These are phyloP conservation scores for Piper betle DNA, from an alignment of 164 flowering plant genomes.

Conservation along the genomic window DNA sequence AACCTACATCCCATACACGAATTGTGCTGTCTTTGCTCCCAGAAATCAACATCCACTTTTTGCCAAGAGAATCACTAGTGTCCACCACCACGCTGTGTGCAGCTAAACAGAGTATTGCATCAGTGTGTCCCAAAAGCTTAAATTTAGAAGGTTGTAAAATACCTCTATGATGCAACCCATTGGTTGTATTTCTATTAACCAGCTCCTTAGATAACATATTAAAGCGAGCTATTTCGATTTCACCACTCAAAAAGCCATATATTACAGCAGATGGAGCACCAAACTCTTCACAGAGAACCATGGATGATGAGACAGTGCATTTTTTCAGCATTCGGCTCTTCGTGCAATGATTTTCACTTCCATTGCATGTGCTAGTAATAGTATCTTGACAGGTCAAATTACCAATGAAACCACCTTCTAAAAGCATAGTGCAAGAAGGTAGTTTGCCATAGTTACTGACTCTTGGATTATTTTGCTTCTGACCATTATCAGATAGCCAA, in stretches of 20 bases:
- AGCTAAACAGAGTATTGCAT: constrained; percentile 85
- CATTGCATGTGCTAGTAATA: not conserved
- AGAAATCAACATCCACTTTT: constrained; percentile 43
- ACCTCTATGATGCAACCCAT: constrained; percentile 12
- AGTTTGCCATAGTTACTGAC: not conserved
- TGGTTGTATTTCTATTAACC: constrained; percentile 11
- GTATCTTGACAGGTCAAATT: constrained; percentile 21
- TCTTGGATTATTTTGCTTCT: constrained; percentile 13
- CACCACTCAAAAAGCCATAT: constrained; percentile 69
- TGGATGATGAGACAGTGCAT: constrained; percentile 58
- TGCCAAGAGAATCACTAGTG: constrained; percentile 15
- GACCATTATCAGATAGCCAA: constrained; percentile 10
- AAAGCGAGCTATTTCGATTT: constrained; percentile 56
- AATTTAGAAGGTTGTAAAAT: constrained; percentile 24
- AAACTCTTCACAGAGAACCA: constrained; percentile 56
- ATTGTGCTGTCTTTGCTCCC: constrained; percentile 88
- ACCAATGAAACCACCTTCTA: constrained; percentile 33
- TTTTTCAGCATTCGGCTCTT: constrained; percentile 8
- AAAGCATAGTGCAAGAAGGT: constrained; percentile 19
- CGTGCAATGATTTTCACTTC: not conserved
- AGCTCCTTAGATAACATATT: constrained; percentile 24
- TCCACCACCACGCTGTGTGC: constrained; percentile 43
- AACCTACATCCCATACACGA: constrained; percentile 80
- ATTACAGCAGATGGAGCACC: constrained; percentile 64
- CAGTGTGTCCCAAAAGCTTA: constrained; percentile 53